phyloP scores from a whole-genome alignment of 306 rosid species.

The Vigna angularis region DNA sequence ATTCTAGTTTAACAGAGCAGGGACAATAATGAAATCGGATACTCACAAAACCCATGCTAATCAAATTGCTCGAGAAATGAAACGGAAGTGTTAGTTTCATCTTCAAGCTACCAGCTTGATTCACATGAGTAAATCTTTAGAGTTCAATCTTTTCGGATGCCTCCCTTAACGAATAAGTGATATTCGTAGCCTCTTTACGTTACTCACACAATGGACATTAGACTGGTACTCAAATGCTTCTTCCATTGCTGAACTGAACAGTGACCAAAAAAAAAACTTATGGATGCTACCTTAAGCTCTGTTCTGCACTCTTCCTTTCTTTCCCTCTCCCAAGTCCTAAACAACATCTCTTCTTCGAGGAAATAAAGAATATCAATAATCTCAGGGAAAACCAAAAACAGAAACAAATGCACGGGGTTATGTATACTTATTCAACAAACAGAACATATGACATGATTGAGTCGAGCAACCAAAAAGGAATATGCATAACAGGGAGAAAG shows the following conservation, averaged over 20 bases:
- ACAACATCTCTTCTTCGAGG: background rate
- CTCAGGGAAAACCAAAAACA: background rate
- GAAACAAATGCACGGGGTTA: background rate
- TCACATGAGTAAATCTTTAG: background rate
- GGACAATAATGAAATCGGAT: slow-evolving; percentile 20
- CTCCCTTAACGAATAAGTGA: background rate
- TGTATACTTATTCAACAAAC: background rate
- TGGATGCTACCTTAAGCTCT: background rate
- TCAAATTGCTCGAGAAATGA: slow-evolving; percentile 6
- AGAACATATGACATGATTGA: background rate
- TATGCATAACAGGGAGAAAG: slow-evolving; percentile 22
- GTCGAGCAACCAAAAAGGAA: background rate
- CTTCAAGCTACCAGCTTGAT: background rate
- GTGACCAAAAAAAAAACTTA: background rate
- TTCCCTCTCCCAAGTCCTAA: slow-evolving; percentile 2
- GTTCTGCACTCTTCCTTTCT: background rate
- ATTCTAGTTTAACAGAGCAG: background rate
- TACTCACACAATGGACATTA: background rate
- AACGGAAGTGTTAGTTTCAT: background rate
- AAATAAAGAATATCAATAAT: background rate
- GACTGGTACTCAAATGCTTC: background rate
- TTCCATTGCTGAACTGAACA: background rate
- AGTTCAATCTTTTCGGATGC: too few relatives aligned
- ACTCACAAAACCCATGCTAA: slow-evolving; percentile 5
- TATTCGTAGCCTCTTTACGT: background rate